Evolutionary conservation across 306 rosid genomes (phyloP), one percentile per base, ranked within the genome.

Genomic region (Purshia tridentata): DNA sequence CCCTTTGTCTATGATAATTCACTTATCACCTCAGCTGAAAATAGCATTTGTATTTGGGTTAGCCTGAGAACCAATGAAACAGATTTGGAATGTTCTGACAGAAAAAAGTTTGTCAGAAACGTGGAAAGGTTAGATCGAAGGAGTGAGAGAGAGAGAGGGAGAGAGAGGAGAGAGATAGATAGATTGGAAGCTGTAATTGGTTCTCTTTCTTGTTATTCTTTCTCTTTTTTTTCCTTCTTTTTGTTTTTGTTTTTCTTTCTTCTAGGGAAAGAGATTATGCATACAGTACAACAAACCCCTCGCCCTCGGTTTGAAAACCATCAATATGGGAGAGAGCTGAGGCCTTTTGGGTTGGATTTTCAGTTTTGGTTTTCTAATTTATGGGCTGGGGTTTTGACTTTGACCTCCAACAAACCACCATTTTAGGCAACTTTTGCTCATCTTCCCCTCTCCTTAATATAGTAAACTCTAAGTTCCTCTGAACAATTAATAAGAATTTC

Each of bases 401-500:
- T 84, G 93, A 89, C 92, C 84, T 58, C 8, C 62, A 89, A 84
- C 97, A 19, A 87, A 86, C 90, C 93, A 76, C 86, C 86, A 82
- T 82, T 89, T 82, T 76, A 76, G 98, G 88, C 97, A 78, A 41
- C 67, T 67, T 85, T 83, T 87, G 49, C 93, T 86, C 90, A 29
- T 81, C 85, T 50, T 80, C 72, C 46, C 23, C 49, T 69, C 77
- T 62, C 69, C 92, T 86, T 71, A 55, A 74, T 67, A 41, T 81
- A 87, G 91, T 54, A 68, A 76, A 62, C 37, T 50, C 12, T 41
- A 52, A 60, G 20, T 63, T 62, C 41, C 40, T 14, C 64, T 15
- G 0, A 29, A 23, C 3, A 44, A 19, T 16, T 40, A 51, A 50
- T 51, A 14, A 70, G 42, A 44, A 70, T 70, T 55, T 70, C 7